Evolutionary conservation across 2,329 filamentous ascomycete species (phyloP), one percentile per base, ranked within the genome.

Genomic region (Fusarium liriodendri): DNA sequence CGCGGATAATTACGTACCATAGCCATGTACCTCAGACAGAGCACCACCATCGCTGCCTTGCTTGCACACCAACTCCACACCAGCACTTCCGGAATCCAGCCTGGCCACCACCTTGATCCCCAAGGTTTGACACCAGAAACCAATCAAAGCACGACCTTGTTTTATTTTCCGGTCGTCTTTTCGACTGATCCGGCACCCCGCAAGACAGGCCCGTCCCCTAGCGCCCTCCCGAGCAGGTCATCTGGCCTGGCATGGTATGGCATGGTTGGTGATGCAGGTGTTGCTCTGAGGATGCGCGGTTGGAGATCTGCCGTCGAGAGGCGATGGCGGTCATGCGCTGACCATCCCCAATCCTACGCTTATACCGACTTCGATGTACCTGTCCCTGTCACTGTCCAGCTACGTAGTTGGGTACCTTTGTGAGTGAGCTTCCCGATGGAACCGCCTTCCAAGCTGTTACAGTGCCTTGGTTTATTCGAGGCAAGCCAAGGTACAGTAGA

Each of bases 81-180:
- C 54, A 58, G 16, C 33, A 33, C 40, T 38, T 60, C 62, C 38
- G 42, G 20, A 42, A 33, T 37, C 64, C 58, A 69, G 40, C 52
- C 66, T 75, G 71, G 69, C 35, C 47, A 35, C 62, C 72, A 60
- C 45, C 62, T 61, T 18, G 18, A n/a, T 35, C 11, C 11, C 42
- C 57, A 66, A 62, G 58, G 58, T 67, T 66, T 54, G 20, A 61
- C 40, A 33, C 37, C 55, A 61, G 47, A 13, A 66, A 38, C 73
- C 73, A 75, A 76, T 75, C 38, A 37, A 50, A 76, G 37, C 55
- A 61, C 55, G 10, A 47, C 42, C 52, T 66, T 33, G 42, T 35
- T 74, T 74, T 67, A 76, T 67, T 76, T 61, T 67, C 73, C 73
- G 73, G 68, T 64, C 72, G 62, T 69, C 45, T 64, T 65, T 61